Percentiles rank a stretch among this genome's conserved stretches.
These are phyloP conservation scores for Colletotrichum lindemuthianum DNA, from an alignment of 2,329 filamentous ascomycete genomes.

Conservation along the genomic window DNA sequence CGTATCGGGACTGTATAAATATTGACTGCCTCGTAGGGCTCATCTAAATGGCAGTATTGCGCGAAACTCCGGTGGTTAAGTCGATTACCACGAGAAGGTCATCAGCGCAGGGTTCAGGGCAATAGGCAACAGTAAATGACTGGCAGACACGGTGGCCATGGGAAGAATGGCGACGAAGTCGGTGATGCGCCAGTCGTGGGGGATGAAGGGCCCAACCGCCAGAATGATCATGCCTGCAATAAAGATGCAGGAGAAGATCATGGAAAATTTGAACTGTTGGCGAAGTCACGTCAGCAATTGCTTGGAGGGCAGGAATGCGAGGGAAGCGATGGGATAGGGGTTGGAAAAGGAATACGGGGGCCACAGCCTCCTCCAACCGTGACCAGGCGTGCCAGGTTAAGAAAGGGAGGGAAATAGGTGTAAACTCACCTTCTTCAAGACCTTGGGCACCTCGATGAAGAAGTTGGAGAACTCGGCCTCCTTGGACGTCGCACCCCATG, in stretches of 20 bases:
- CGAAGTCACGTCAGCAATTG: constrained; percentile 21
- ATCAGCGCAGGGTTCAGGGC: constrained; percentile 82
- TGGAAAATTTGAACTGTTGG: constrained; percentile 75
- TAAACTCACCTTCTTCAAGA: constrained; percentile 76
- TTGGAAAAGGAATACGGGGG: constrained; percentile 38
- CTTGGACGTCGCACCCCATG: constrained; percentile 86
- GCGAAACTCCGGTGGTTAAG: constrained; percentile 4
- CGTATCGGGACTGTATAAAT: constrained; percentile 25
- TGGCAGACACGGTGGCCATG: constrained; percentile 75
- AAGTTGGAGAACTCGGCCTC: constrained; percentile 85
- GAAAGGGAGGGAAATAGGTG: constrained; percentile 42
- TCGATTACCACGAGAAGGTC: constrained; percentile 77
- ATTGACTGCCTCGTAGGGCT: constrained; percentile 20
- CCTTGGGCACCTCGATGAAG: constrained; percentile 84
- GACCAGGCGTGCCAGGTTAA: not conserved
- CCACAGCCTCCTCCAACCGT: constrained; percentile 37
- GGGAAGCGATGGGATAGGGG: constrained; percentile 36
- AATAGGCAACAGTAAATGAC: constrained; percentile 77
- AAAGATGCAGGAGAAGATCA: constrained; percentile 68
- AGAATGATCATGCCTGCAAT: constrained; percentile 73
- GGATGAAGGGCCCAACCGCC: constrained; percentile 71
- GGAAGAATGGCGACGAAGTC: constrained; percentile 82
- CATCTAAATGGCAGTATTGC: constrained; percentile 16
- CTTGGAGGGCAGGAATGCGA: constrained; percentile 1
- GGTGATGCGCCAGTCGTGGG: constrained; percentile 71